Percentiles rank a stretch among this genome's conserved stretches.
Conservation (phyloP, 108 stramenopile species). For the Fragilaria crotonensis region DNA sequence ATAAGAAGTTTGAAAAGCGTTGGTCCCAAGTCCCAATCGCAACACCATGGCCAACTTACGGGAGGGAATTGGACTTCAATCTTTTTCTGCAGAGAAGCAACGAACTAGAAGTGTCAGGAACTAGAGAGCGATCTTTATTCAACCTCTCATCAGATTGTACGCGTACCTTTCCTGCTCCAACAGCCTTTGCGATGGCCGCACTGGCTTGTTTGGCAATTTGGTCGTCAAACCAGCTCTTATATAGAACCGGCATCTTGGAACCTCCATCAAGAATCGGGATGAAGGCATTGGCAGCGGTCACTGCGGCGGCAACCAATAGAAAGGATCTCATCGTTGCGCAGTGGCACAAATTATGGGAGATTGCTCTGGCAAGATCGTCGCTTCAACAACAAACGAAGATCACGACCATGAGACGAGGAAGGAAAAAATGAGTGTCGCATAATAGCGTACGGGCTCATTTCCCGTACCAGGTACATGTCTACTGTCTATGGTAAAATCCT, state of each 20-base stretch:
- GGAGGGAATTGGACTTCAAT: constrained; percentile 80
- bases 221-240: constrained; percentile 68
- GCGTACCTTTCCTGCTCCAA: constrained; percentile 46
- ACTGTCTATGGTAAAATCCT: too few relatives aligned
- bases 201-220: constrained; percentile 67
- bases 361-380: too few relatives aligned
- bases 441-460: too few relatives aligned
- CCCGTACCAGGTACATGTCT: too few relatives aligned
- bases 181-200: constrained; percentile 53
- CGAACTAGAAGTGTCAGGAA: neutral
- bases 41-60: neutral
- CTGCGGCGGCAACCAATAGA: too few relatives aligned
- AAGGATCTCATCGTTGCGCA: too few relatives aligned
- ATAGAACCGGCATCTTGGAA: constrained; percentile 66
- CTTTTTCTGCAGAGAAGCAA: constrained; percentile 38
- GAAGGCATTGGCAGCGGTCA: constrained; percentile 12
- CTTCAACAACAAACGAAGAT: too few relatives aligned
- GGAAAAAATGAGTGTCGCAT: too few relatives aligned
- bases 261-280: constrained; percentile 70
- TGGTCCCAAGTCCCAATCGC: neutral
- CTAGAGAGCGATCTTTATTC: neutral
- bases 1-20: neutral
- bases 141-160: too few relatives aligned
- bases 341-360: too few relatives aligned
- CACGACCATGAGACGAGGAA: too few relatives aligned